Evolutionary conservation across 139 green algal genomes (phyloP), one percentile per base, ranked within the genome.

Genomic region (Tetratostichococcus sp.): DNA sequence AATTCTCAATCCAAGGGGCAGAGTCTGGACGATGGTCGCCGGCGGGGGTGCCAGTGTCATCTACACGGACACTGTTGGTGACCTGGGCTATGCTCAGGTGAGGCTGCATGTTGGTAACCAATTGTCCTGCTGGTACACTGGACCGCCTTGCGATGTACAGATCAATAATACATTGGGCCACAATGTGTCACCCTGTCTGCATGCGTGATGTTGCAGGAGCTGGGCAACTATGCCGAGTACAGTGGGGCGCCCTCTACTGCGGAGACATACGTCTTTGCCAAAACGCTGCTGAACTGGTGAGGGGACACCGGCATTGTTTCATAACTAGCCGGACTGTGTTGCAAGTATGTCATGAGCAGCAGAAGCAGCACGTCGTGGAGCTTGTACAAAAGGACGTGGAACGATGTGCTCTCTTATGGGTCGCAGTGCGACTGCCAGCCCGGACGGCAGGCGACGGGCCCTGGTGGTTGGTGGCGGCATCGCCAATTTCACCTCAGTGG

Each of bases 401-500:
- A n/a, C n/a, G n/a, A n/a, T n/a, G n/a, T n/a, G 50, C 14, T 62
- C 17, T 5, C 50, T 62, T 62, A 85, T 33, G 86, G 77, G 14
- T 11, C 2, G 50, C 50, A 62, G 50, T 32, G 89, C 89, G 32
- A 97, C 92, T 14, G 70, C 84, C 1, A 85, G 85, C 67, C 79
- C 86, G 1, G 93, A 97, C 67, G 90, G 88, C 35, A 81, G 86
- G 0, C 70, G 75, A 0, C 81, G 90, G 1, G 93, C 93, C 33
- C 90, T 98, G 58, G 77, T 98, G 26, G 87, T 98, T 23, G 93
- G 93, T 30, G 93, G 93, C 16, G 93, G 94, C 78, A 98, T 98
- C 43, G 94, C 93, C 35, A 98, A 98, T 85, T 98, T 98, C 82
- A 98, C 93, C 14, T 90, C 97, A 72, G 93, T 98, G n/a, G 93